These are phyloP conservation scores for Boletellus ananas DNA, from an alignment of 768 basidiomycete species.

Conservation along the genomic window DNA sequence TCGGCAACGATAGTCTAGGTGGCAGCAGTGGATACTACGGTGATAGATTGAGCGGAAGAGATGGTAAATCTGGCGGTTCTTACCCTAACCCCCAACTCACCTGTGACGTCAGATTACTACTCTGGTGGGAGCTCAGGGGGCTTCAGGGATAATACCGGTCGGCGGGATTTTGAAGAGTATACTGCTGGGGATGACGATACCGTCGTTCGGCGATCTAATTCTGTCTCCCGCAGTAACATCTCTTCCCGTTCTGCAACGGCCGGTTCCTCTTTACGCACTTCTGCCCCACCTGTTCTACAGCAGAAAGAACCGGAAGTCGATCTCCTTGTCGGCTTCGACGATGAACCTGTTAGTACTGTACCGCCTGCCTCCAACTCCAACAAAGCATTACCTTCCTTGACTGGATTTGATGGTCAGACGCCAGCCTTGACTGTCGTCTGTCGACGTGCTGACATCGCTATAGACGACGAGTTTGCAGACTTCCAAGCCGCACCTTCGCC, in stretches of 20 bases:
- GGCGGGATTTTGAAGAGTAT: conserved; percentile 84
- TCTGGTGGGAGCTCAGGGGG: conserved; percentile 46
- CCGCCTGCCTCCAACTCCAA: conserved; percentile 15
- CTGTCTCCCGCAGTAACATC: conserved; percentile 31
- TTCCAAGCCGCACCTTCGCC: conserved; percentile 71
- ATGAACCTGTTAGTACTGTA: conserved; percentile 41
- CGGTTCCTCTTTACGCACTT: conserved; percentile 37
- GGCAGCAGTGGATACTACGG: conserved; percentile 41
- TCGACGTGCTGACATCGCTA: conserved; percentile 9
- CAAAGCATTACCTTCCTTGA: conserved; percentile 30
- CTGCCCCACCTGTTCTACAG: conserved; percentile 32
- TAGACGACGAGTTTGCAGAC: conserved; percentile 83
- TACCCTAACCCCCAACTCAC: conserved; percentile 1
- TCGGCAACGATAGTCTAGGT: conserved; percentile 53
- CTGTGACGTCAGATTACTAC: conserved; percentile 32
- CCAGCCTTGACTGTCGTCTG: background rate
- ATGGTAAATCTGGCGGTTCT: conserved; percentile 31
- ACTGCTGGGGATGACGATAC: conserved; percentile 93
- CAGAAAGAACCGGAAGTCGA: conserved; percentile 57
- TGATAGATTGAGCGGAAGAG: conserved; percentile 37
- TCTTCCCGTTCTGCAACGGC: conserved; percentile 32
- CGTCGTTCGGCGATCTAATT: conserved; percentile 37
- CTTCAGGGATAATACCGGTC: conserved; percentile 56
- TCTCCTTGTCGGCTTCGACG: conserved; percentile 73
- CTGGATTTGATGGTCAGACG: conserved; percentile 27